Evolutionary conservation across 176 grass and related monocot species (phyloP).

Genomic region (Calamus simplicifolius): DNA sequence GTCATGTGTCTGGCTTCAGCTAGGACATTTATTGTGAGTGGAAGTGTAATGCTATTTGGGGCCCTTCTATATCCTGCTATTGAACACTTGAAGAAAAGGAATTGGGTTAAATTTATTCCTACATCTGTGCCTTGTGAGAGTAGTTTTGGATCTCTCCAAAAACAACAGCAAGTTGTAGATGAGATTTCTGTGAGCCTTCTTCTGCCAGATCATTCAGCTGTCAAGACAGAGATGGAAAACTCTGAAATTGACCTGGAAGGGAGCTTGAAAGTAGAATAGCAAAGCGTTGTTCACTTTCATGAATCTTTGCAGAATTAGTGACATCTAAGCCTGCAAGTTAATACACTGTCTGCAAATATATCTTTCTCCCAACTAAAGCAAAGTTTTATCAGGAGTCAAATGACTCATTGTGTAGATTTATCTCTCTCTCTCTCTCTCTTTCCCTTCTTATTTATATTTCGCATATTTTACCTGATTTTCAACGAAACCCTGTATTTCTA

Average conservation of each 20-base stretch:
- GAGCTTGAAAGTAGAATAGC: too few species aligned
- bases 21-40: constrained; percentile 50
- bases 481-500: too few species aligned
- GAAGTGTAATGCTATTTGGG: constrained; percentile 27
- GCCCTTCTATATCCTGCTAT: constrained; percentile 49
- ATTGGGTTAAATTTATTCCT: constrained; percentile 44
- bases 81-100: constrained; percentile 41
- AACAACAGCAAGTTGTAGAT: constrained; percentile 12
- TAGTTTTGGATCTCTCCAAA: not conserved
- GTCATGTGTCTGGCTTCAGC: constrained; percentile 77
- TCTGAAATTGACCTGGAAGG: constrained; percentile 12
- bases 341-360: too few species aligned
- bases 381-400: too few species aligned
- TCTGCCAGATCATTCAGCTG: constrained; percentile 18
- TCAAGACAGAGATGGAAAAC: not conserved
- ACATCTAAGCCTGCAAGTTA: too few species aligned
- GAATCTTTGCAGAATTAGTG: too few species aligned
- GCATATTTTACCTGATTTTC: too few species aligned
- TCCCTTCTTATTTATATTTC: not conserved
- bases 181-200: constrained; percentile 41
- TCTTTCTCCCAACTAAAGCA: too few species aligned
- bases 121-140: constrained; percentile 20
- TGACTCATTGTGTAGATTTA: too few species aligned
- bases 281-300: not conserved
- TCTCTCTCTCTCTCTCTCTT: not conserved